These are phyloP conservation scores for Steccherinum ochraceum DNA, from an alignment of 768 basidiomycete genomes.

Conservation along the genomic window DNA sequence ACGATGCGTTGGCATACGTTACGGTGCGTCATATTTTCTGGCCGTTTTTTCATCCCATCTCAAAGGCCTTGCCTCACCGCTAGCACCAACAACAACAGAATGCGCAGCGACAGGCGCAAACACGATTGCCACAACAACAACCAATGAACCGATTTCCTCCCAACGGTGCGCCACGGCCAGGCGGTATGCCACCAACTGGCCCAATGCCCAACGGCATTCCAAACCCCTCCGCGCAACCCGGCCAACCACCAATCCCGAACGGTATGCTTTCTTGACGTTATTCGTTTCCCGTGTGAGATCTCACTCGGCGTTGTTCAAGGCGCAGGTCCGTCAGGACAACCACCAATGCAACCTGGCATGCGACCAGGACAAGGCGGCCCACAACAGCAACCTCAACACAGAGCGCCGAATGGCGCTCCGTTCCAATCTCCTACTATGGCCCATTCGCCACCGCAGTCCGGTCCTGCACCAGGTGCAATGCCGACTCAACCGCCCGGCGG, in stretches of 20 bases:
- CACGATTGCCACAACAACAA: conserved; percentile 6
- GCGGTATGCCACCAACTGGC: conserved; percentile 13
- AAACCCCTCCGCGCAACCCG: conserved; percentile 8
- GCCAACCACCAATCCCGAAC: conserved; percentile 22
- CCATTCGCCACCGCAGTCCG: conserved; percentile 47
- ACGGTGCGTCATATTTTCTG: conserved; percentile 40
- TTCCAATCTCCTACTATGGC: conserved; percentile 65
- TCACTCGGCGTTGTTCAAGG: conserved; percentile 9
- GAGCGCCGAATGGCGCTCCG: conserved; percentile 37
- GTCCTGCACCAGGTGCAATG: conserved; percentile 16
- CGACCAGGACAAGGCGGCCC: conserved; percentile 28
- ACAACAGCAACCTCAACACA: conserved; percentile 30
- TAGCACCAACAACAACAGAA: conserved; percentile 20
- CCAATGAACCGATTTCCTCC: conserved; percentile 11
- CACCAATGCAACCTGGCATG: conserved; percentile 24
- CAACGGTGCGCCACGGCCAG: conserved; percentile 23
- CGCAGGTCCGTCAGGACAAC: conserved; percentile 27
- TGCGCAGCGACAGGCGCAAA: conserved; percentile 20
- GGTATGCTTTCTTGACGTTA: conserved; percentile 5
- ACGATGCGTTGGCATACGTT: conserved; percentile 67
- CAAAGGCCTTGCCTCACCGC: conserved; percentile 8
- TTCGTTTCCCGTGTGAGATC: not conserved
- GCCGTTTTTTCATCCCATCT: not conserved
- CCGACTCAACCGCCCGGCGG: conserved; percentile 27
- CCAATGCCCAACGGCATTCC: conserved; percentile 16